These are phyloP conservation scores for Hippophae gyantsensis DNA, from an alignment of 306 rosid species.

Conservation along the genomic window DNA sequence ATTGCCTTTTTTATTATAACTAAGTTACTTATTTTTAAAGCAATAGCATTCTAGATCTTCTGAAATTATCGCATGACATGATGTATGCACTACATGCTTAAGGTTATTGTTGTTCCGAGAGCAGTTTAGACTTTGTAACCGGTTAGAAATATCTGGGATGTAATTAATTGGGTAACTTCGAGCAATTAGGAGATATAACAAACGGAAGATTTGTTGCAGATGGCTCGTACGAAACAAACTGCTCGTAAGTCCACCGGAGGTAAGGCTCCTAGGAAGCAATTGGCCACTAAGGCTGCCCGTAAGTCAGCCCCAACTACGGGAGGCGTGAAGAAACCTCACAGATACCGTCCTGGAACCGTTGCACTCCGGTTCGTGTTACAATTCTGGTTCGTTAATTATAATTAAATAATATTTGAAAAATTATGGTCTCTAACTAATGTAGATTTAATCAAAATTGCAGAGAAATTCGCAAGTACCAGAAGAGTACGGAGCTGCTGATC, in stretches of 20 bases:
- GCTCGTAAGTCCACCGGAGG: slow-evolving; percentile 97
- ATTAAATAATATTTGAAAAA: no score
- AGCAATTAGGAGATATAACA: no score
- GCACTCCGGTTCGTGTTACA: slow-evolving; percentile 58
- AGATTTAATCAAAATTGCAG: slow-evolving; percentile 16
- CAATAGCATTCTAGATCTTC: no score
- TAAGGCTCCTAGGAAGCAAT: slow-evolving; percentile 94
- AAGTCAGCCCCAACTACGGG: slow-evolving; percentile 97
- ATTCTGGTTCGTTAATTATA: neutral
- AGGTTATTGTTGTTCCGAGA: no score
- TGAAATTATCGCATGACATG: no score
- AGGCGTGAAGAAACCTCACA: slow-evolving; percentile 92
- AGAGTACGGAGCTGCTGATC: slow-evolving; percentile 52
- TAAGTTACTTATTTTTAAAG: no score
- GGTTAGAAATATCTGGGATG: neutral
- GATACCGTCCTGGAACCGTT: slow-evolving; percentile 91
- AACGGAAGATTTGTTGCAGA: slow-evolving; percentile 20
- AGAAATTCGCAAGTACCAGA: slow-evolving; percentile 91
- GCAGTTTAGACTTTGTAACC: neutral
- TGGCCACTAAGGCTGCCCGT: slow-evolving; percentile 97
- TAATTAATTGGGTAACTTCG: neutral
- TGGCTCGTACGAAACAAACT: slow-evolving; percentile 99
- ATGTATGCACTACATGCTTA: no score
- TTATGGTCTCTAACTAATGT: neutral
- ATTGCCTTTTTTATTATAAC: no score